These are phyloP conservation scores for Barnettozyma populi DNA, from an alignment of 805 yeast species.

Conservation along the genomic window DNA sequence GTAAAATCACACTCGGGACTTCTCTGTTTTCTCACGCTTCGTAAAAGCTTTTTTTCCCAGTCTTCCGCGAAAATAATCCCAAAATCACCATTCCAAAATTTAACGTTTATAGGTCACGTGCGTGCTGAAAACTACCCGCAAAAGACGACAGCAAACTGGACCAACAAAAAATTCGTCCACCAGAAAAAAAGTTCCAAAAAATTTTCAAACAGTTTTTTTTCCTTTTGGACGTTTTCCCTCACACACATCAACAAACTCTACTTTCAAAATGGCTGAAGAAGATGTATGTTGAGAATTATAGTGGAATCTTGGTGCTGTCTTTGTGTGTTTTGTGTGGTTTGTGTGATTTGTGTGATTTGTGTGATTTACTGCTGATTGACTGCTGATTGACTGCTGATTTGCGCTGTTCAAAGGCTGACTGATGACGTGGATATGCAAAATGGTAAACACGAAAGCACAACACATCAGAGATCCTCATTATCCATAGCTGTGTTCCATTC, in stretches of 20 bases:
- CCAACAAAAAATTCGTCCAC: not conserved
- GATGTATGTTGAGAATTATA: slow-evolving; percentile 18
- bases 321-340: too few species aligned
- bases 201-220: slow-evolving; percentile 4
- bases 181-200: slow-evolving; percentile 5
- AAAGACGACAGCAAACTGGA: not conserved
- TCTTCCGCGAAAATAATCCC: not conserved
- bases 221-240: slow-evolving; percentile 4
- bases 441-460: not conserved
- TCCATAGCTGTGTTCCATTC: not conserved
- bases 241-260: slow-evolving; percentile 2
- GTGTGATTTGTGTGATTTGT: not conserved
- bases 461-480: too few species aligned
- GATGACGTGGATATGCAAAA: too few species aligned
- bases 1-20: too few species aligned
- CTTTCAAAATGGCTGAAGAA: slow-evolving; percentile 27
- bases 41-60: too few species aligned
- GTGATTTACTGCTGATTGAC: not conserved
- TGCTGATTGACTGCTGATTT: too few species aligned
- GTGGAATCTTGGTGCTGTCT: not conserved
- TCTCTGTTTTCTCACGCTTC: too few species aligned
- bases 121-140: slow-evolving; percentile 2
- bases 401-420: too few species aligned
- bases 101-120: not conserved
- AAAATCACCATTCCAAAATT: not conserved